phyloP scores from a whole-genome alignment of 306 rosid genomes.

The Trifolium fragiferum region DNA sequence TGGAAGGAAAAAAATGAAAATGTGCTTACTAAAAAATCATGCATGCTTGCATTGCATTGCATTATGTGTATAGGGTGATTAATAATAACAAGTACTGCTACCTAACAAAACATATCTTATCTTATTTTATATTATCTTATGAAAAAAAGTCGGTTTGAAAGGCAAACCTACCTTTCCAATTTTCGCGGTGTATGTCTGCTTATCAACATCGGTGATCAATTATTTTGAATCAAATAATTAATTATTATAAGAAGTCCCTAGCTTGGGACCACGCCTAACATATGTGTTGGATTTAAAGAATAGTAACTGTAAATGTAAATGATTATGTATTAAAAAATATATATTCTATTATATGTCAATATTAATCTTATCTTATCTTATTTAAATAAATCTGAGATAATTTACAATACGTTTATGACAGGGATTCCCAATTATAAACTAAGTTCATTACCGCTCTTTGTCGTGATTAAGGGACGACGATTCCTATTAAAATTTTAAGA shows the following conservation, averaged over 20 bases:
- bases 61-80: constrained; percentile 10
- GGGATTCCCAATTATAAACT: background rate
- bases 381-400: background rate
- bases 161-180: constrained; percentile 36
- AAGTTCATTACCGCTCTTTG: background rate
- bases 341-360: constrained; percentile 10
- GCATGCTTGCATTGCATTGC: background rate
- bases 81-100: background rate
- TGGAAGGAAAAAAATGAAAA: too few species aligned
- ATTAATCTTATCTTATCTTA: background rate
- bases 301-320: background rate
- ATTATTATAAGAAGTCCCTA: background rate
- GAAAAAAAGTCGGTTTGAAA: constrained; percentile 23
- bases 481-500: background rate
- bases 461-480: background rate
- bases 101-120: constrained; percentile 44
- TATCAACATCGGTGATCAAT: constrained; percentile 9
- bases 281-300: background rate
- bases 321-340: background rate
- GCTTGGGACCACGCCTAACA: constrained; percentile 22
- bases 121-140: background rate
- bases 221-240: background rate
- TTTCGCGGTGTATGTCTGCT: constrained; percentile 32
- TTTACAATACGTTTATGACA: background rate
- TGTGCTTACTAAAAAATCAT: constrained; percentile 30